phyloP scores from a whole-genome alignment of 192 early-diverging fungal genomes.

The Coemansia sp. region DNA sequence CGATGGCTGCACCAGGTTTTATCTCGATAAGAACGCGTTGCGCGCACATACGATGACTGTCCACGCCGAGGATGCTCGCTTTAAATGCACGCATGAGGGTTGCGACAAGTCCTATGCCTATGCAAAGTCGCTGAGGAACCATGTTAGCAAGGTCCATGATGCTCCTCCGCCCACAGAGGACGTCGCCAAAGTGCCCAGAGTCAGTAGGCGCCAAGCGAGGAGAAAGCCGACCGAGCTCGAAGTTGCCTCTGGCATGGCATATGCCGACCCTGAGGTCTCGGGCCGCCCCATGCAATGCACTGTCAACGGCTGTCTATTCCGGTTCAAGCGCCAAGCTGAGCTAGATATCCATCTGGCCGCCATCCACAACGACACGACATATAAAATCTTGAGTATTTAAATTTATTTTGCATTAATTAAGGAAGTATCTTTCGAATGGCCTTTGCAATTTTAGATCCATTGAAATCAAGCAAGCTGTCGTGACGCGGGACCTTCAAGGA shows the following conservation, averaged over 20 bases:
- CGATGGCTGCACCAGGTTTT: slow-evolving; percentile 49
- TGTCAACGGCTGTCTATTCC: slow-evolving; percentile 31
- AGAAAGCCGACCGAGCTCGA: slow-evolving; percentile 27
- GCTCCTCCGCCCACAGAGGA: neutral
- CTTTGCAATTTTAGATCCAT: slow-evolving; percentile 48
- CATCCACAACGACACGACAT: slow-evolving; percentile 24
- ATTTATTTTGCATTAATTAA: neutral
- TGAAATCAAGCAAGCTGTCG: slow-evolving; percentile 53
- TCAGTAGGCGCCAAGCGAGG: neutral
- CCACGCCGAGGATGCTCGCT: slow-evolving; percentile 32
- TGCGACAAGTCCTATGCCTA: slow-evolving; percentile 38
- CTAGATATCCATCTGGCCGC: slow-evolving; percentile 35
- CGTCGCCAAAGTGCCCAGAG: neutral
- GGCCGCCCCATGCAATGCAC: slow-evolving; percentile 34
- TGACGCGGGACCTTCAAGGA: slow-evolving; percentile 29
- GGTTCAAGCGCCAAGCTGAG: slow-evolving; percentile 45
- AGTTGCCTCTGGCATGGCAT: slow-evolving; percentile 51
- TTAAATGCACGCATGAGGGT: slow-evolving; percentile 27
- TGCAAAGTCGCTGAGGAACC: slow-evolving; percentile 30
- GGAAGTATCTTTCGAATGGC: slow-evolving; percentile 52
- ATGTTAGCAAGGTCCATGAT: slow-evolving; percentile 13
- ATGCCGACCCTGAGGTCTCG: slow-evolving; percentile 39
- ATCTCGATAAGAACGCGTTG: slow-evolving; percentile 35
- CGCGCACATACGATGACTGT: slow-evolving; percentile 35
- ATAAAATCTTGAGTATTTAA: neutral